Evolutionary conservation across 208 protist genomes (phyloP).

Genomic region (Acanthamoeba culbertsoni): DNA sequence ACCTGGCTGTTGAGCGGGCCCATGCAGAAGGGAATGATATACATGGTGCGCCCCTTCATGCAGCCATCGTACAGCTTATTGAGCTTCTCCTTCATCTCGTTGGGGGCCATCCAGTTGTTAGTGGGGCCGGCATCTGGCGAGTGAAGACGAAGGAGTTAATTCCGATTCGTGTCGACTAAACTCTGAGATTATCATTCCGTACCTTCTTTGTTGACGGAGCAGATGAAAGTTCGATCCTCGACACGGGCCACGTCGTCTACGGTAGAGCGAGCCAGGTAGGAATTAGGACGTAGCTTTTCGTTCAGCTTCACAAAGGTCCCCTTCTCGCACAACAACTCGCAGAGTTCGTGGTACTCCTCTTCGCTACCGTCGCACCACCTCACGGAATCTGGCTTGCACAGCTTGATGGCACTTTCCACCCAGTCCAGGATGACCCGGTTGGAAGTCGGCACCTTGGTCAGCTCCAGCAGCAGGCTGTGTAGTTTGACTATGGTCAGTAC

Average conservation of each 20-base stretch:
- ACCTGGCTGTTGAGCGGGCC: constrained; percentile 76
- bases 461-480: not conserved
- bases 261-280: constrained; percentile 79
- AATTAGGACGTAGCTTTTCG: constrained; percentile 71
- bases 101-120: constrained; percentile 81
- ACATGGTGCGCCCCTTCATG: constrained; percentile 85
- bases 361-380: constrained; percentile 67
- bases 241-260: constrained; percentile 81
- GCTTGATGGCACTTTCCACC: not conserved
- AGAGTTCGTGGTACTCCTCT: constrained; percentile 63
- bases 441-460: not conserved
- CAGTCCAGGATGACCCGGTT: not conserved
- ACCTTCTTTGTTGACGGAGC: constrained; percentile 64
- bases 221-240: constrained; percentile 81
- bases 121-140: constrained; percentile 77
- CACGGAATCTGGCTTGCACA: constrained; percentile 64
- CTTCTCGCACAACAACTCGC: not conserved
- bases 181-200: not conserved
- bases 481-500: not conserved
- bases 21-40: constrained; percentile 85
- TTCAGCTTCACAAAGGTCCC: constrained; percentile 66
- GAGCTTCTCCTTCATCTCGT: constrained; percentile 74
- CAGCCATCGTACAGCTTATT: constrained; percentile 68
- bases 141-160: not conserved
- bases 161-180: not conserved